Evolutionary conservation across 352 stramenopile genomes (phyloP).

Genomic region (Pythium sukuiense): DNA sequence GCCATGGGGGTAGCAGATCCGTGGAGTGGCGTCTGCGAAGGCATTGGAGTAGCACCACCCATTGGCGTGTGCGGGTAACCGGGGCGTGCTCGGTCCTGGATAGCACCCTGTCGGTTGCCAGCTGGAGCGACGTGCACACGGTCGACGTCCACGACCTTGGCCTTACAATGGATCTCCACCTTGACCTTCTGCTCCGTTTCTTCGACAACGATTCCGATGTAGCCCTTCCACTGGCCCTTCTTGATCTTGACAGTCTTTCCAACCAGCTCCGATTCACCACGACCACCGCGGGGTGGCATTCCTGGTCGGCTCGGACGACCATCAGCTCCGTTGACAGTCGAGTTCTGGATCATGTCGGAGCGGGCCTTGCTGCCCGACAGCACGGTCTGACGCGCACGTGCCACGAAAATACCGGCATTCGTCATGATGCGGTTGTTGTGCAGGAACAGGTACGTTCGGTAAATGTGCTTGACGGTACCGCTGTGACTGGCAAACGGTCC

Average conservation of each 20-base stretch:
- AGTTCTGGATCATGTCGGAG: conserved; percentile 87
- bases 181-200: conserved; percentile 90
- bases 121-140: conserved; percentile 73
- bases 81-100: conserved; percentile 56
- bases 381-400: conserved; percentile 78
- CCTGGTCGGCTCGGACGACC: conserved; percentile 37
- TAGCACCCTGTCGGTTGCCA: conserved; percentile 74
- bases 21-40: conserved; percentile 82
- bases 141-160: conserved; percentile 87
- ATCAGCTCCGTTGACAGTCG: conserved; percentile 67
- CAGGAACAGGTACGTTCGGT: conserved; percentile 87
- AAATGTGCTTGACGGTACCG: conserved; percentile 91
- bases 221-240: conserved; percentile 90
- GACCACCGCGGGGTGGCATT: conserved; percentile 36
- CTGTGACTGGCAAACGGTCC: conserved; percentile 78
- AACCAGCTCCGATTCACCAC: conserved; percentile 76
- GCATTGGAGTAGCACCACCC: conserved; percentile 74
- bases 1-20: conserved; percentile 88
- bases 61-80: conserved; percentile 76
- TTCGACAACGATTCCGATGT: conserved; percentile 91
- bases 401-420: conserved; percentile 89
- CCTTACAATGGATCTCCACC: conserved; percentile 91
- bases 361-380: conserved; percentile 85
- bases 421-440: conserved; percentile 90
- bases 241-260: conserved; percentile 92